A percentile compares a stretch with the other conserved stretches of the same genome.
phyloP scores from a whole-genome alignment of 1,284 basidiomycete species.

The Marasmius sp. region DNA sequence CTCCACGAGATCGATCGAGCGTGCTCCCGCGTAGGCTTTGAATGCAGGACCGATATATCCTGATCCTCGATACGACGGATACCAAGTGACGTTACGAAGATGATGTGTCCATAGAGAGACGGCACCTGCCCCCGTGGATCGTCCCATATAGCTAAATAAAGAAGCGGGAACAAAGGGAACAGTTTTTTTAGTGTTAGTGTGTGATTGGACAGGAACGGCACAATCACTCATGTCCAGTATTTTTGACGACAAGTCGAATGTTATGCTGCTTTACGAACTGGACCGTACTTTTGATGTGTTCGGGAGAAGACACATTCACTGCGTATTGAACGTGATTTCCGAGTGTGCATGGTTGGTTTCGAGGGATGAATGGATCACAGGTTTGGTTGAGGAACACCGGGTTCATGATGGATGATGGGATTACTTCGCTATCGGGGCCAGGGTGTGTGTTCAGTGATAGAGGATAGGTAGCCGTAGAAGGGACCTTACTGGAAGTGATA shows the following conservation, averaged over 20 bases:
- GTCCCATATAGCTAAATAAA: conserved; percentile 18
- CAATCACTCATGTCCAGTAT: conserved; percentile 24
- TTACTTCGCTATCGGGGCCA: conserved; percentile 1
- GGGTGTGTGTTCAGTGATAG: no score
- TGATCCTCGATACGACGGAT: conserved; percentile 11
- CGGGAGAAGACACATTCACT: conserved; percentile 19
- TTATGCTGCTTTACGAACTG: conserved; percentile 20
- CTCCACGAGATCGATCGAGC: conserved; percentile 13
- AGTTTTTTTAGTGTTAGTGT: background rate
- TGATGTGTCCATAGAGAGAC: conserved; percentile 23
- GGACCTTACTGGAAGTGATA: conserved; percentile 17
- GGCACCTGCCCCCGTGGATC: conserved; percentile 18
- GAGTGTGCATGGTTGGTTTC: conserved; percentile 14
- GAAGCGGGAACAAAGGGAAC: no score
- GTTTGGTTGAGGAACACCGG: conserved; percentile 20
- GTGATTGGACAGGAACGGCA: background rate
- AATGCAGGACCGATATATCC: conserved; percentile 16
- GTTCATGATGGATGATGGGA: conserved; percentile 15
- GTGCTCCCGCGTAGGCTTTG: conserved; percentile 15
- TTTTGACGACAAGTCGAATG: conserved; percentile 22
- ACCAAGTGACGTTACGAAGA: conserved; percentile 14
- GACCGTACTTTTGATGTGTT: conserved; percentile 20
- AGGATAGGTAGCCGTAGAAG: no score
- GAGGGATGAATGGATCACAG: conserved; percentile 20
- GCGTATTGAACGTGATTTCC: conserved; percentile 24